Percentiles rank a stretch among this genome's conserved stretches.
phyloP scores from a whole-genome alignment of 768 basidiomycete species.

The Imleria badia region DNA sequence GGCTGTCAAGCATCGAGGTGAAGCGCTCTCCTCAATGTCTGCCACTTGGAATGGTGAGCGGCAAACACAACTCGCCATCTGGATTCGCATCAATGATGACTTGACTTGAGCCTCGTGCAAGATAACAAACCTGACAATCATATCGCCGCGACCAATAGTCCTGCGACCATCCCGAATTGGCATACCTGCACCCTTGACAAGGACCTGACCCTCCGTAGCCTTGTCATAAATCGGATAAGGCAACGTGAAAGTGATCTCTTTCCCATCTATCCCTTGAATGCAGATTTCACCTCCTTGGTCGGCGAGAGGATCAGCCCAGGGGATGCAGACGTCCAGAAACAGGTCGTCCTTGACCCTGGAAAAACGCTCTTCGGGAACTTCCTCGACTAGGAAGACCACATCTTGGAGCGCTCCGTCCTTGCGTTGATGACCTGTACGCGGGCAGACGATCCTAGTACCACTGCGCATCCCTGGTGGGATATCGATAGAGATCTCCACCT shows the following conservation, averaged over 20 bases:
- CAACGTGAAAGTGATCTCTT: slow-evolving; percentile 48
- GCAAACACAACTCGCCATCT: slow-evolving; percentile 36
- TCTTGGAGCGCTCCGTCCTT: slow-evolving; percentile 58
- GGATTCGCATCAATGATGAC: slow-evolving; percentile 1
- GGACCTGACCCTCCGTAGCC: slow-evolving; percentile 47
- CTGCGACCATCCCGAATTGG: slow-evolving; percentile 54
- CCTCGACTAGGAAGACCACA: slow-evolving; percentile 64
- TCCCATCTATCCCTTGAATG: slow-evolving; percentile 59
- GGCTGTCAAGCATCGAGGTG: slow-evolving; percentile 25
- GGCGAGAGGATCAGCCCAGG: slow-evolving; percentile 52
- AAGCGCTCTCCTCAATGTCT: slow-evolving; percentile 29
- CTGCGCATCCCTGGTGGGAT: slow-evolving; percentile 61
- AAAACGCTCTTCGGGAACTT: slow-evolving; percentile 57
- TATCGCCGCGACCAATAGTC: slow-evolving; percentile 57
- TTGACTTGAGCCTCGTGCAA: neutral
- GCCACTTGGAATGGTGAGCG: slow-evolving; percentile 33
- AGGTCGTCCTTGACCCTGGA: slow-evolving; percentile 57
- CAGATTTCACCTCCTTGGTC: slow-evolving; percentile 48
- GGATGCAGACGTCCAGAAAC: slow-evolving; percentile 51
- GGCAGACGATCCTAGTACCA: slow-evolving; percentile 60
- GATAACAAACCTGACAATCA: slow-evolving; percentile 54
- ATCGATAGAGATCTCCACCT: slow-evolving; percentile 58
- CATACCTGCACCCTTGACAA: slow-evolving; percentile 67
- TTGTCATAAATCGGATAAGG: slow-evolving; percentile 52
- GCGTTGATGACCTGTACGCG: slow-evolving; percentile 66